Conservation (phyloP, 1,139 yeast species). For the Zygoascus meyerae region DNA sequence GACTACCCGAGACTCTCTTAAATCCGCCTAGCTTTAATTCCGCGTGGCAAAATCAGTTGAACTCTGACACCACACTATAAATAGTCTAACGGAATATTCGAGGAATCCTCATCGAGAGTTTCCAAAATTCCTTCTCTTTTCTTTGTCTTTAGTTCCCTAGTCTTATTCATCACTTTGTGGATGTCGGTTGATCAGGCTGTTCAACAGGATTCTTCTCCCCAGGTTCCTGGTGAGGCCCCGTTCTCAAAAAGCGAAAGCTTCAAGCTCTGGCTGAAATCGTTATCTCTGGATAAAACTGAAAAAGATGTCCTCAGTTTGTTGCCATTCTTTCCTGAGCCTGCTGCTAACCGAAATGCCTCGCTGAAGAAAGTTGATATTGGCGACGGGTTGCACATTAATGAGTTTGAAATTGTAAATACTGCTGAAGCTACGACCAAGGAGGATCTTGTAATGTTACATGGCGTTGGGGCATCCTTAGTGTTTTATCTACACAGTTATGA, state of each 20-base stretch:
- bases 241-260: constrained; percentile 3
- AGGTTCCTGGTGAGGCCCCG: not conserved
- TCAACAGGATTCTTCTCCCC: too few species aligned
- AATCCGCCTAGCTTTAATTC: too few species aligned
- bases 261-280: not conserved
- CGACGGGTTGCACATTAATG: constrained; percentile 43
- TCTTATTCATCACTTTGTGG: too few species aligned
- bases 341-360: constrained; percentile 44
- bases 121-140: too few species aligned
- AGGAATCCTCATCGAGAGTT: too few species aligned
- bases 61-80: too few species aligned
- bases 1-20: too few species aligned
- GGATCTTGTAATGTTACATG: constrained; percentile 70
- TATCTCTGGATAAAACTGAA: constrained; percentile 37
- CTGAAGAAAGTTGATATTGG: constrained; percentile 43
- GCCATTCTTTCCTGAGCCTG: constrained; percentile 54
- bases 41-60: too few species aligned
- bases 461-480: constrained; percentile 89
- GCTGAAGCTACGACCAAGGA: constrained; percentile 18
- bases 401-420: constrained; percentile 39
- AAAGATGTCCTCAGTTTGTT: constrained; percentile 41
- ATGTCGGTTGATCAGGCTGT: too few species aligned
- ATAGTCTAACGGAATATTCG: too few species aligned
- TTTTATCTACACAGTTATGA: constrained; percentile 76
- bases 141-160: too few species aligned